These are phyloP conservation scores for Cadophora sp. DNA, from an alignment of 2,329 filamentous ascomycete species.

Conservation along the genomic window DNA sequence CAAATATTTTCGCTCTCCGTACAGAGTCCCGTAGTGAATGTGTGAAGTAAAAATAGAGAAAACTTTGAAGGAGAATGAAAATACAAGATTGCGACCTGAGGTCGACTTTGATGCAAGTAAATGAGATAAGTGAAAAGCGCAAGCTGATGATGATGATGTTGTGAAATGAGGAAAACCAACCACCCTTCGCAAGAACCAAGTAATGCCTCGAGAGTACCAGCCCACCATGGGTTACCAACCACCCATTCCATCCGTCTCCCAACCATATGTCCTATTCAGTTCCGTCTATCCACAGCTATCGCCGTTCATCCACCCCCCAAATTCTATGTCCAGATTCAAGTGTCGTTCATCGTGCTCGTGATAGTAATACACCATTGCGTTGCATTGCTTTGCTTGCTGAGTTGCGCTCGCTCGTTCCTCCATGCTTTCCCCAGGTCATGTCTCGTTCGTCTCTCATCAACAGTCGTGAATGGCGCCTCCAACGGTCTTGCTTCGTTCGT, in stretches of 20 bases:
- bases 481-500: background rate
- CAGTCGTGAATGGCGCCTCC: slow-evolving; percentile 24
- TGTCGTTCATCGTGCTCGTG: slow-evolving; percentile 19
- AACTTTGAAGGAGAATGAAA: background rate
- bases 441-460: slow-evolving; percentile 29
- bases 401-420: background rate
- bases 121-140: background rate
- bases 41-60: background rate
- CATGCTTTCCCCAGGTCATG: background rate
- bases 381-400: background rate
- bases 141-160: slow-evolving; percentile 11
- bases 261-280: slow-evolving; percentile 19
- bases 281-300: slow-evolving; percentile 19
- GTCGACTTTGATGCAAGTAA: slow-evolving; percentile 1
- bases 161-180: background rate
- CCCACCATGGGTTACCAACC: background rate
- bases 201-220: slow-evolving; percentile 14
- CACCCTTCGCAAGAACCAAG: background rate
- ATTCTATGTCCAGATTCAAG: slow-evolving; percentile 11
- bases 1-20: slow-evolving; percentile 3
- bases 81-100: slow-evolving; percentile 2
- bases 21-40: background rate
- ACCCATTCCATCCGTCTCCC: background rate
- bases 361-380: slow-evolving; percentile 31
- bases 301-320: slow-evolving; percentile 9